phyloP scores from a whole-genome alignment of 2,329 filamentous ascomycete genomes.

The Trichoderma endophyticum region DNA sequence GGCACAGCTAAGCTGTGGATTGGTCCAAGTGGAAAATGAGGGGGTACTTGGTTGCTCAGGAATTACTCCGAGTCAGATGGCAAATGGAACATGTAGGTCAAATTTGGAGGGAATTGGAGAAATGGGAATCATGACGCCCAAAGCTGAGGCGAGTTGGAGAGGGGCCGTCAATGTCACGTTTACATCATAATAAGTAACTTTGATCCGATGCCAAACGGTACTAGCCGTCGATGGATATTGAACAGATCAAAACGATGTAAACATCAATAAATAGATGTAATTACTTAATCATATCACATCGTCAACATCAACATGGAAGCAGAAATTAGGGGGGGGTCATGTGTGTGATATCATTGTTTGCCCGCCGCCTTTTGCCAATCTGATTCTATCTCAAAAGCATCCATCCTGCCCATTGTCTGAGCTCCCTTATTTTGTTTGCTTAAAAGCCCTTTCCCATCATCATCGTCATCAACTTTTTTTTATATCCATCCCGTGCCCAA shows the following conservation, averaged over 20 bases:
- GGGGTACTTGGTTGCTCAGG: background rate
- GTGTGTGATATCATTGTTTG: slow-evolving; percentile 3
- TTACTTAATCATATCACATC: background rate
- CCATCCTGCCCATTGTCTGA: background rate
- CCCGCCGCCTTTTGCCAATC: background rate
- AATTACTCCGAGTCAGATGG: background rate
- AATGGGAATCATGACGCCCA: background rate
- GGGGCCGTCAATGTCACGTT: slow-evolving; percentile 1
- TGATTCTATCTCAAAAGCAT: slow-evolving; percentile 1
- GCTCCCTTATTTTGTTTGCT: background rate
- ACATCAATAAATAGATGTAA: background rate
- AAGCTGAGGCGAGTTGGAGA: background rate
- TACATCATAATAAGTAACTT: slow-evolving; percentile 8
- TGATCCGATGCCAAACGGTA: slow-evolving; percentile 4
- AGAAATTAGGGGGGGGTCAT: background rate
- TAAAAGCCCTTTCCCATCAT: background rate
- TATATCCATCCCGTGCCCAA: background rate
- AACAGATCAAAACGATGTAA: background rate
- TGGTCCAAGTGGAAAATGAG: background rate
- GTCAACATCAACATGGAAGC: background rate
- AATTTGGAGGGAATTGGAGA: background rate
- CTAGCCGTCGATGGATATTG: background rate
- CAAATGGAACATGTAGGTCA: background rate
- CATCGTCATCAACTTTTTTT: slow-evolving; percentile 1
- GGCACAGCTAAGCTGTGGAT: background rate